Evolutionary conservation across 345 rosid species (phyloP).

Genomic region (Pistacia vera): DNA sequence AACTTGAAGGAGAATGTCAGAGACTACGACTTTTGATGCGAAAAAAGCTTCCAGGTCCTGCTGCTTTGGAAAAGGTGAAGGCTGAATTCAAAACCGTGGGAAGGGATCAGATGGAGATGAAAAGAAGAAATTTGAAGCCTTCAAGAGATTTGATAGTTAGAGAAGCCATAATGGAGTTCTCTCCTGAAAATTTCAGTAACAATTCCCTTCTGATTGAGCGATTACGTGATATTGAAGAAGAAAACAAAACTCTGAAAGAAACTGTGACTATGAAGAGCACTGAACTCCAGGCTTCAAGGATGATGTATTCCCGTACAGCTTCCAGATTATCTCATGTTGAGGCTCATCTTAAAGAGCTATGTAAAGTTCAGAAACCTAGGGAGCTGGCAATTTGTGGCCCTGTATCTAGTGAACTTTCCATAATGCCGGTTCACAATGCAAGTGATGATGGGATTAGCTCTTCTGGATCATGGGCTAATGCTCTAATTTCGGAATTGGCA

Average conservation of each 20-base stretch:
- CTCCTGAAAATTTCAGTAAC: constrained; percentile 42
- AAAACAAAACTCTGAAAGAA: constrained; percentile 75
- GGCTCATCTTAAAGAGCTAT: constrained; percentile 32
- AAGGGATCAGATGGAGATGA: constrained; percentile 39
- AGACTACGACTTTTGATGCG: constrained; percentile 55
- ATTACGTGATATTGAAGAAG: constrained; percentile 62
- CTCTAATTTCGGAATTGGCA: constrained; percentile 53
- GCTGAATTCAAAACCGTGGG: constrained; percentile 49
- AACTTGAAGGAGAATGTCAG: constrained; percentile 84
- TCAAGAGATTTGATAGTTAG: constrained; percentile 51
- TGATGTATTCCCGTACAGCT: constrained; percentile 51
- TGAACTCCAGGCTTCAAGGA: constrained; percentile 54
- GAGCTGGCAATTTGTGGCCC: constrained; percentile 34
- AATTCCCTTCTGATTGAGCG: constrained; percentile 54
- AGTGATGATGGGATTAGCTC: constrained; percentile 53
- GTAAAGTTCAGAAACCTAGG: constrained; percentile 32
- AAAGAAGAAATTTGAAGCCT: constrained; percentile 42
- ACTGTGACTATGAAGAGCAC: constrained; percentile 54
- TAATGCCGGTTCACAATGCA: constrained; percentile 36
- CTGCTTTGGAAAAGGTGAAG: constrained; percentile 47
- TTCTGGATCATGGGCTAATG: constrained; percentile 66
- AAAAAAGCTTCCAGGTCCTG: constrained; percentile 65
- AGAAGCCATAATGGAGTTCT: constrained; percentile 29
- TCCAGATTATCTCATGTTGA: constrained; percentile 51
- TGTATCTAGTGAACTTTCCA: constrained; percentile 30